Evolutionary conservation across 176 grass and related monocot species (phyloP), one percentile per base, ranked within the genome.

Genomic region (Cenchrus americanus): DNA sequence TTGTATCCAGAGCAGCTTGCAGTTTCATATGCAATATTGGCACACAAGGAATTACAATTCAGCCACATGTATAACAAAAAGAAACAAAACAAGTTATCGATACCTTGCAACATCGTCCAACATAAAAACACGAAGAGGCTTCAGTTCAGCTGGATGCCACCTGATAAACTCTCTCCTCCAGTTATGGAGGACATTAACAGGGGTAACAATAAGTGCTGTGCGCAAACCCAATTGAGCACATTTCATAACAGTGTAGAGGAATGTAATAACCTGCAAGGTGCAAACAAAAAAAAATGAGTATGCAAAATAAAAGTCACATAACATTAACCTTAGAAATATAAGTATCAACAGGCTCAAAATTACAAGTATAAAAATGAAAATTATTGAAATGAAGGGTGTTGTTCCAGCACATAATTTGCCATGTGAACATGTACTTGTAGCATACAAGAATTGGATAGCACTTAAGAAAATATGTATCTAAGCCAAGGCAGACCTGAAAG

Each of bases 171-270:
- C 96, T 77, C 88, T 87, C 78, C 82, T 91, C 96, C 96, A 98
- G 58, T 96, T 98, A 87, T 98, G 93, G 72, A 98, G 88, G 73
- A 98, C 96, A 87, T 98, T 98, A 79, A 98, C 96, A 81, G 93
- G 96, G 51, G 91, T 98, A 89, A 98, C 93, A 51, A 98, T 80
- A 87, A 98, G 96, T 81, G 80, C 87, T 63, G 91, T 95, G 63
- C 73, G 86, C 64, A 98, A 52, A 87, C 89, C 93, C 78, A 98
- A 78, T 71, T 94, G 87, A 79, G 75, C 21, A 69, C 62, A 85
- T 86, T 91, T 92, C 93, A 98, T 87, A 92, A 90, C 93, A 50
- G 59, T 87, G 59, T 96, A 98, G 18, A 98, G 84, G 82, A 98
- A 95, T 83, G 96, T 90, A 94, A 98, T 98, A 84, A 98, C 96